Conservation (phyloP, 768 basidiomycete genomes). For the Podaxis sp. region DNA sequence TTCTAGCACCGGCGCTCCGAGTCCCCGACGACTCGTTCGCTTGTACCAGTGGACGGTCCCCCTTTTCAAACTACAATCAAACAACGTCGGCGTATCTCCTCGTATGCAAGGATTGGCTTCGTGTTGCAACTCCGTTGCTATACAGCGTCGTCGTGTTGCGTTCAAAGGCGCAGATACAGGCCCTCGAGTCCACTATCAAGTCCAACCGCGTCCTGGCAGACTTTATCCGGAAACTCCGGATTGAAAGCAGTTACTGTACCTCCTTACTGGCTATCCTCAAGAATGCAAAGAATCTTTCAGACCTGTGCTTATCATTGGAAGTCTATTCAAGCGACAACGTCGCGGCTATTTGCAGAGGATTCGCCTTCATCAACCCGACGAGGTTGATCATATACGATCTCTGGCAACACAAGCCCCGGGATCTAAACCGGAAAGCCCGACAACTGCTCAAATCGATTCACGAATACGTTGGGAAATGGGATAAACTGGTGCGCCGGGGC, state of each 20-base stretch:
- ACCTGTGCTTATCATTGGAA: slow-evolving; percentile 3
- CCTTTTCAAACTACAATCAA: slow-evolving; percentile 14
- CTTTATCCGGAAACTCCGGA: slow-evolving; percentile 19
- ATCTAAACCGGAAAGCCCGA: background rate
- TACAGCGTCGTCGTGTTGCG: slow-evolving; percentile 22
- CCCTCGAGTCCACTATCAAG: slow-evolving; percentile 16
- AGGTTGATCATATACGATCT: slow-evolving; percentile 3
- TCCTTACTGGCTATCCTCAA: background rate
- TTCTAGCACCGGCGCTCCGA: slow-evolving; percentile 16
- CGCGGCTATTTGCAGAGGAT: background rate
- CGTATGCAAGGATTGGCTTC: slow-evolving; percentile 23
- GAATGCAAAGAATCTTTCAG: background rate
- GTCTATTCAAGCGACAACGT: slow-evolving; percentile 7
- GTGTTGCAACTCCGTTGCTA: slow-evolving; percentile 22
- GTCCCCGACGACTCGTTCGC: slow-evolving; percentile 17
- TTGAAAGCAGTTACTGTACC: slow-evolving; percentile 19
- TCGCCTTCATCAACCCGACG: background rate
- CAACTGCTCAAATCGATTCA: background rate
- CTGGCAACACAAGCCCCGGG: too few species aligned
- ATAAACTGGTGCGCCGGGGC: background rate
- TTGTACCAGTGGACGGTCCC: slow-evolving; percentile 11
- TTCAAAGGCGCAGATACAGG: slow-evolving; percentile 22
- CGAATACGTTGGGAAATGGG: slow-evolving; percentile 3
- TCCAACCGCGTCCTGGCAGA: slow-evolving; percentile 12
- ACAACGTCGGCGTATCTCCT: slow-evolving; percentile 18